Conservation (phyloP, 108 stramenopile species). For the Skeletonema menzelii region DNA sequence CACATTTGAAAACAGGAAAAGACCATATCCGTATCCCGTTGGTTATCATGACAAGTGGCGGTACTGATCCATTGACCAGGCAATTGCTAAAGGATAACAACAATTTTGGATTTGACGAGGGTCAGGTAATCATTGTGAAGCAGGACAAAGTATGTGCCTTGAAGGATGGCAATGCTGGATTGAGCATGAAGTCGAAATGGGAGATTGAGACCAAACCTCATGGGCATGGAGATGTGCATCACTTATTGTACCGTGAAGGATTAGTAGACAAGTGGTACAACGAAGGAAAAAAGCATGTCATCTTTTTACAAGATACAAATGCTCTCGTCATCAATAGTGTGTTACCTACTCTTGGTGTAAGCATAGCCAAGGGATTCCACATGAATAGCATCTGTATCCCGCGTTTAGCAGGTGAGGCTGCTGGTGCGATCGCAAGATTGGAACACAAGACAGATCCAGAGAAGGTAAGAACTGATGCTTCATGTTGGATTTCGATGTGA, state of each 20-base stretch:
- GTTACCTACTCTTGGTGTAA: slow-evolving; percentile 94
- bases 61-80: slow-evolving; percentile 93
- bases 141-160: slow-evolving; percentile 97
- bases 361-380: slow-evolving; percentile 80
- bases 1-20: slow-evolving; percentile 55
- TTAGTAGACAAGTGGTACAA: slow-evolving; percentile 84
- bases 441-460: slow-evolving; percentile 91
- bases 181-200: slow-evolving; percentile 90
- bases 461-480: slow-evolving; percentile 39
- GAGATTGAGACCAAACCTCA: slow-evolving; percentile 96
- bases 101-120: slow-evolving; percentile 91
- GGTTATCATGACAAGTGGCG: slow-evolving; percentile 98
- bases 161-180: slow-evolving; percentile 81
- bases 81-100: slow-evolving; percentile 84
- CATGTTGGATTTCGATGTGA: not conserved
- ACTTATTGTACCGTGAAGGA: slow-evolving; percentile 86
- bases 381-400: slow-evolving; percentile 99
- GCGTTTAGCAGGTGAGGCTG: slow-evolving; percentile 95
- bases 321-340: slow-evolving; percentile 94
- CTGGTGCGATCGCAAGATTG: slow-evolving; percentile 95
- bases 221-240: slow-evolving; percentile 99
- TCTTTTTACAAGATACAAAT: slow-evolving; percentile 99
- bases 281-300: slow-evolving; percentile 83
- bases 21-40: slow-evolving; percentile 83
- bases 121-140: slow-evolving; percentile 75